Evolutionary conservation across 2,329 filamentous ascomycete genomes (phyloP), one percentile per base, ranked within the genome.

Genomic region (Aspergillus cejpii): DNA sequence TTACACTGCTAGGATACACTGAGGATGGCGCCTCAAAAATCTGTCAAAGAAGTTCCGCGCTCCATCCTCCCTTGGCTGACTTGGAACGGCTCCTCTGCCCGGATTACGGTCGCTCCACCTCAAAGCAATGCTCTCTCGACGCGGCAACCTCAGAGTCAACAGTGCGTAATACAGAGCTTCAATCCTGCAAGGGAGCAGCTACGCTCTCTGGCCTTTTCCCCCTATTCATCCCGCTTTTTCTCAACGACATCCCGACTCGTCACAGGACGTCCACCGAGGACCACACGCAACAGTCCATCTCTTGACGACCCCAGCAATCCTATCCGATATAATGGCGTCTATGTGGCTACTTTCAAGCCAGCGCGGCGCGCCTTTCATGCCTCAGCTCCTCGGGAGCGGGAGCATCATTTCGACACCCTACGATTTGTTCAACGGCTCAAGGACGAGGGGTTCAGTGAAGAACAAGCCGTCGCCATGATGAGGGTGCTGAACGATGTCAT

Each of bases 391-490:
- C 77, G 72, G 40, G 64, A 67, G 41, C 80, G 85, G 53, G 90
- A 96, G 60, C 92, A 98, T 68, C 90, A 98, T 68, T 98, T 98
- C 64, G 92, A 98, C 69, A 98, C 92, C 1, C 79, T 98, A 50
- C 96, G 95, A 71, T 95, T 98, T 64, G 90, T 98, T 29, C 87
- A 95, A 70, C 78, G 87, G 41, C 74, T 98, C 31, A 83, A 91
- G 66, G 80, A 80, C 54, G 92, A 98, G 65, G 92, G 92, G 0
- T 96, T 97, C 66, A 95, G 88, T 19, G 91, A 97, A 67, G 85
- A 90, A 56, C 92, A 98, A 69, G 84, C 90, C 2, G 89, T 88
- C 20, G 91, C 92, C n/a, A 92, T 96, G 85, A 97, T 98, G 92
- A 87, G 87, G 64, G 87, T 97, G 5, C 75, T 98, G 29, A 90